Conservation (phyloP, 768 basidiomycete genomes). For the Suillus clintonianus region DNA sequence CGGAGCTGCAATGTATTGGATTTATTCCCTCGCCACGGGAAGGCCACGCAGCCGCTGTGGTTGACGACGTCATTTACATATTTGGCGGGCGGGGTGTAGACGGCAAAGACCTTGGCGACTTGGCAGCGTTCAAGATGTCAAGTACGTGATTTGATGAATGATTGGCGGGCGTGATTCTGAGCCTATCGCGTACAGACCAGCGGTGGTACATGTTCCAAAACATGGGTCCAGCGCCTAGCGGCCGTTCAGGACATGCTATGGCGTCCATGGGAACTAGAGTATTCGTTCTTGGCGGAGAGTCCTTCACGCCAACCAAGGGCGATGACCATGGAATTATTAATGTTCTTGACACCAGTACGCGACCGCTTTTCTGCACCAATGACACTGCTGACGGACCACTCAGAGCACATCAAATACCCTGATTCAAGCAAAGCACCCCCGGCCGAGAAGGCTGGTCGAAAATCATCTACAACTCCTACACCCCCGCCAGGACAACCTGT, state of each 20-base stretch:
- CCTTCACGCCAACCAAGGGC: slow-evolving; percentile 65
- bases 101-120: slow-evolving; percentile 91
- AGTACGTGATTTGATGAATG: slow-evolving; percentile 57
- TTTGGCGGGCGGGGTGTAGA: slow-evolving; percentile 98
- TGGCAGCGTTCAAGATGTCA: slow-evolving; percentile 96
- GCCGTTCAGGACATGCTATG: slow-evolving; percentile 98
- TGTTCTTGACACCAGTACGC: slow-evolving; percentile 92
- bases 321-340: slow-evolving; percentile 87
- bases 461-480: slow-evolving; percentile 46
- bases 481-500: slow-evolving; percentile 30
- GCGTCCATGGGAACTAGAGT: slow-evolving; percentile 86
- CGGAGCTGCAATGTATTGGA: slow-evolving; percentile 92
- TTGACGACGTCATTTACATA: slow-evolving; percentile 96
- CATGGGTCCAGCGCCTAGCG: slow-evolving; percentile 94
- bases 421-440: slow-evolving; percentile 53
- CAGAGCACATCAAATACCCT: slow-evolving; percentile 94
- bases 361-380: neutral
- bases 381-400: slow-evolving; percentile 5
- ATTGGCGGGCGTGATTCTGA: slow-evolving; percentile 14
- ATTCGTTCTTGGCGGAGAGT: slow-evolving; percentile 94
- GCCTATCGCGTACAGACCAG: slow-evolving; percentile 59
- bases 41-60: slow-evolving; percentile 93
- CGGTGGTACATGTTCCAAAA: slow-evolving; percentile 99
- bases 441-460: slow-evolving; percentile 34
- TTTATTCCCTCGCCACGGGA: slow-evolving; percentile 95